phyloP scores from a whole-genome alignment of 2,329 filamentous ascomycete genomes.

The Aspergillus sp. region DNA sequence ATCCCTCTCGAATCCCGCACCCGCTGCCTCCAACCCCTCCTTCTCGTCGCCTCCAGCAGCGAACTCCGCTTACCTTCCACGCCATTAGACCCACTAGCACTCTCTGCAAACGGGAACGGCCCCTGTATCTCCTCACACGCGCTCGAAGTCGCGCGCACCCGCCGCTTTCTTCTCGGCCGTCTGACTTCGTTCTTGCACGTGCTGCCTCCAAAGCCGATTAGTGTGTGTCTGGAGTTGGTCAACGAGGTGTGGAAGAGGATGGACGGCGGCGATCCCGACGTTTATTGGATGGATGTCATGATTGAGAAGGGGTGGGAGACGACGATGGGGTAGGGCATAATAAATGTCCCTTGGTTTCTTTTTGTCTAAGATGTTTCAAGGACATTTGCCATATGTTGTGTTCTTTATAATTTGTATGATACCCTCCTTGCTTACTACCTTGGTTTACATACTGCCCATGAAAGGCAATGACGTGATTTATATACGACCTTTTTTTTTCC shows the following conservation, averaged over 20 bases:
- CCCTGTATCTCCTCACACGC: constrained; percentile 37
- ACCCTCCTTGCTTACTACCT: background rate
- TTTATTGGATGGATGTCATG: constrained; percentile 59
- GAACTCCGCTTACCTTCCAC: constrained; percentile 49
- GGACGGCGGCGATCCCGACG: constrained; percentile 47
- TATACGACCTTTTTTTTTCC: background rate
- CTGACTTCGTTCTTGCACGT: constrained; percentile 48
- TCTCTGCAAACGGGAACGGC: constrained; percentile 10
- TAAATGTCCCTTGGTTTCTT: no score
- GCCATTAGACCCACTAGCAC: background rate
- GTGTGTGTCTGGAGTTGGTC: constrained; percentile 51
- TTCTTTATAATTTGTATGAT: background rate
- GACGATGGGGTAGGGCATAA: constrained; percentile 53
- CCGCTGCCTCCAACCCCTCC: constrained; percentile 54
- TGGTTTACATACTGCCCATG: background rate
- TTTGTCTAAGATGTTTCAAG: no score
- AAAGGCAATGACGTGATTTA: background rate
- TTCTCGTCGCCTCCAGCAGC: constrained; percentile 52
- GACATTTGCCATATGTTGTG: background rate
- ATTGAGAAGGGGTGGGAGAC: constrained; percentile 59
- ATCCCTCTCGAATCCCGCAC: constrained; percentile 55
- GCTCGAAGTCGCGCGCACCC: constrained; percentile 49
- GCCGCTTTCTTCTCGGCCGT: constrained; percentile 51
- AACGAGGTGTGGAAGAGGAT: constrained; percentile 54
- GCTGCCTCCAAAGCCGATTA: constrained; percentile 53